Percentiles rank a stretch among this genome's conserved stretches.
These are phyloP conservation scores for Quercus phellos DNA, from an alignment of 331 rosid species.

Conservation along the genomic window DNA sequence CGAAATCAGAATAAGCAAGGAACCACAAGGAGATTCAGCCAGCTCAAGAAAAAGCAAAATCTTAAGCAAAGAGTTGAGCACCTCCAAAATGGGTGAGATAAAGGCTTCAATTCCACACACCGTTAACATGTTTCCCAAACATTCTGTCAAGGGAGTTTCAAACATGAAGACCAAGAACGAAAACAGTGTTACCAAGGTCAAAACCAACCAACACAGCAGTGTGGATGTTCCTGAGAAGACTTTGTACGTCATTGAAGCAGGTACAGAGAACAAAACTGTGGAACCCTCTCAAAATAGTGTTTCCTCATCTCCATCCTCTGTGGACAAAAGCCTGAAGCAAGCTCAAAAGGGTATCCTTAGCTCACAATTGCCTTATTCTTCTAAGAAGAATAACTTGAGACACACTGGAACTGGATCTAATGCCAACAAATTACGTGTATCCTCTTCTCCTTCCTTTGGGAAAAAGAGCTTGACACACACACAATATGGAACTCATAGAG, in stretches of 20 bases:
- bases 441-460: slow-evolving; percentile 10
- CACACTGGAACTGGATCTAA: slow-evolving; percentile 18
- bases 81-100: slow-evolving; percentile 31
- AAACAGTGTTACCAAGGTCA: slow-evolving; percentile 20
- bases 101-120: slow-evolving; percentile 26
- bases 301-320: slow-evolving; percentile 20
- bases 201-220: slow-evolving; percentile 21
- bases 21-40: slow-evolving; percentile 25
- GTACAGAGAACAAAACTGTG: slow-evolving; percentile 25
- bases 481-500: slow-evolving; percentile 1
- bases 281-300: slow-evolving; percentile 27
- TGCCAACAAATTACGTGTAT: slow-evolving; percentile 7
- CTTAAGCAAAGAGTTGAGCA: slow-evolving; percentile 28
- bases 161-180: slow-evolving; percentile 21
- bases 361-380: slow-evolving; percentile 24
- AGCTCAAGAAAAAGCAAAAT: slow-evolving; percentile 28
- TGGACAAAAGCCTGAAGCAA: slow-evolving; percentile 32
- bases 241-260: slow-evolving; percentile 43
- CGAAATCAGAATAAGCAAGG: slow-evolving; percentile 35
- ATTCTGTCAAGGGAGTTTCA: slow-evolving; percentile 29
- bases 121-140: slow-evolving; percentile 33
- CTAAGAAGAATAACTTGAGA: slow-evolving; percentile 31
- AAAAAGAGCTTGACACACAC: slow-evolving; percentile 30
- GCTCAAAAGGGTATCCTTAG: slow-evolving; percentile 21
- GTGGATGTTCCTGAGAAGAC: slow-evolving; percentile 40